Conservation (phyloP, 306 rosid genomes). For the Ceratonia siliqua region DNA sequence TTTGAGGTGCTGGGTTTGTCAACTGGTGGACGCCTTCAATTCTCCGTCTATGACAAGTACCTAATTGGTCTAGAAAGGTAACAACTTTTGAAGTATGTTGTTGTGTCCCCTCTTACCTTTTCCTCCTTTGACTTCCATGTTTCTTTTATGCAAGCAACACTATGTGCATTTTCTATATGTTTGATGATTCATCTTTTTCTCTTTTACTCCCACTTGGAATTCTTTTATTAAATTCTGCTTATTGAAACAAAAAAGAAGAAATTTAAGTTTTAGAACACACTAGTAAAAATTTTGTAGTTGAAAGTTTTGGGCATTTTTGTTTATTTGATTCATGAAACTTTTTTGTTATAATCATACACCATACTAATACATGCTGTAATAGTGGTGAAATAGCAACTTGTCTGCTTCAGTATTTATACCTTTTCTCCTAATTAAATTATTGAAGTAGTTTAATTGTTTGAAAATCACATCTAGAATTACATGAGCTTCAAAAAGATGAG, state of each 20-base stretch:
- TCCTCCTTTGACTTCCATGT: conserved; percentile 11
- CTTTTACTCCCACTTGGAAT: not conserved
- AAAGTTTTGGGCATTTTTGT: too few species aligned
- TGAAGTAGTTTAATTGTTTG: not conserved
- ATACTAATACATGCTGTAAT: not conserved
- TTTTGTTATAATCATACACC: not conserved
- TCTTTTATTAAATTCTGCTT: conserved; percentile 4
- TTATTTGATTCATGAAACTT: too few species aligned
- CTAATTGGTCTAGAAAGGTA: conserved; percentile 80
- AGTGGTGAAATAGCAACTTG: not conserved
- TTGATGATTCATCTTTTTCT: conserved; percentile 5
- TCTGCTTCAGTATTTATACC: not conserved
- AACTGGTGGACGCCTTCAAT: conserved; percentile 72
- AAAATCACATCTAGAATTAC: not conserved
- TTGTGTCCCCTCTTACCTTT: not conserved
- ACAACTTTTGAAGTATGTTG: conserved; percentile 14
- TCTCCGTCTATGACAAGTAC: conserved; percentile 79
- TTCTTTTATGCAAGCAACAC: not conserved
- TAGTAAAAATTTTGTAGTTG: not conserved
- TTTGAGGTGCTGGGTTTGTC: conserved; percentile 77
- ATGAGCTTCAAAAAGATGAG: not conserved
- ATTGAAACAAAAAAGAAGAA: not conserved
- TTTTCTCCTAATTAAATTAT: not conserved
- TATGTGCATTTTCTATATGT: conserved; percentile 1
- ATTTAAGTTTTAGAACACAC: not conserved